These are phyloP conservation scores for Annona squamosa DNA, from an alignment of 164 flowering plant species.

Conservation along the genomic window DNA sequence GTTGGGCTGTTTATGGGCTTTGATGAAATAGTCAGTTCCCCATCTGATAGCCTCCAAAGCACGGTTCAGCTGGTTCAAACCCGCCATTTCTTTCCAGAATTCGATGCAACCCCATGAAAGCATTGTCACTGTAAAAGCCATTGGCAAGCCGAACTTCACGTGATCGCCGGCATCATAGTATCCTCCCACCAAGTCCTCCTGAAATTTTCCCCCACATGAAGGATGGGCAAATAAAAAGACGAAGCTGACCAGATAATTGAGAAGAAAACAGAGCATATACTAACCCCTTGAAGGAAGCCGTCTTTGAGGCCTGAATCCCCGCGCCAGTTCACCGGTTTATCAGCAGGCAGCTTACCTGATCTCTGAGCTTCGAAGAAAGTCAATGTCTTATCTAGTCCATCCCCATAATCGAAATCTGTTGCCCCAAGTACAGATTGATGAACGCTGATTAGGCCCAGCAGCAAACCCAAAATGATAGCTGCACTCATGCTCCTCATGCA, in stretches of 20 bases:
- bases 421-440: constrained; percentile 2
- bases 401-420: constrained; percentile 34
- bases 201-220: constrained; percentile 5
- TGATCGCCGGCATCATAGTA: constrained; percentile 93
- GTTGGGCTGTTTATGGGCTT: constrained; percentile 54
- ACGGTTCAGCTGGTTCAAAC: constrained; percentile 38
- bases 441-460: background rate
- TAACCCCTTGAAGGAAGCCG: constrained; percentile 58
- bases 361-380: constrained; percentile 77
- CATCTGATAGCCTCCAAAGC: constrained; percentile 57
- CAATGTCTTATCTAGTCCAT: constrained; percentile 59
- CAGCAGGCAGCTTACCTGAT: constrained; percentile 58
- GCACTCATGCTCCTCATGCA: background rate
- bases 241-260: background rate
- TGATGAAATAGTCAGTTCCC: constrained; percentile 83
- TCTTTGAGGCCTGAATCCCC: constrained; percentile 64
- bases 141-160: constrained; percentile 83
- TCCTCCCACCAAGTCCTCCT: constrained; percentile 87
- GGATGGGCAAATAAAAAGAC: background rate
- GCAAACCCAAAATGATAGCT: background rate
- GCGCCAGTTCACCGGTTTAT: constrained; percentile 62
- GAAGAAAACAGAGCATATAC: background rate
- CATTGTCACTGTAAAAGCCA: constrained; percentile 71
- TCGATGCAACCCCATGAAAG: constrained; percentile 76
- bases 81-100: constrained; percentile 37